Percentiles rank a stretch among this genome's conserved stretches.
phyloP scores from a whole-genome alignment of 345 rosid genomes.

The Camelina hispida region DNA sequence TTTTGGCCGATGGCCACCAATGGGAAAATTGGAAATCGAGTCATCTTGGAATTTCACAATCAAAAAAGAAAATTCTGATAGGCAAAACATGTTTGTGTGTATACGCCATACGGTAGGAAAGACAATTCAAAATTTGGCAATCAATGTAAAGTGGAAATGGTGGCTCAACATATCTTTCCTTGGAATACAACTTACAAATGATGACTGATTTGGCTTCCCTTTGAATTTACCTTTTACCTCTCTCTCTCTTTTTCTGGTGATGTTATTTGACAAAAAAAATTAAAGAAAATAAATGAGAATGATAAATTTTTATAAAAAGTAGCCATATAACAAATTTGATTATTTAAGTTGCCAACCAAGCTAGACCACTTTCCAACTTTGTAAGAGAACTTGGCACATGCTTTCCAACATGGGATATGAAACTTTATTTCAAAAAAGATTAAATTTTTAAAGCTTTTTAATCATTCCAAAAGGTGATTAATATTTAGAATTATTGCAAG shows the following conservation, averaged over 20 bases:
- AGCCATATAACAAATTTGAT: constrained; percentile 6
- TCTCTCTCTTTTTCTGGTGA: background rate
- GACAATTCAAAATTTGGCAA: constrained; percentile 21
- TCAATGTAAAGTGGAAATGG: constrained; percentile 33
- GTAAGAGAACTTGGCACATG: constrained; percentile 39
- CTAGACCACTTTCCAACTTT: constrained; percentile 45
- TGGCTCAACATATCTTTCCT: constrained; percentile 41
- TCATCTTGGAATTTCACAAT: background rate
- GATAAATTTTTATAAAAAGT: constrained; percentile 5
- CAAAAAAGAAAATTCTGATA: background rate
- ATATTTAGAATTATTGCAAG: constrained; percentile 19
- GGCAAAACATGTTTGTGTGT: background rate
- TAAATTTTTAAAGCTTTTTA: constrained; percentile 2
- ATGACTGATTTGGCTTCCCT: constrained; percentile 41
- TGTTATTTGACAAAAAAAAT: constrained; percentile 13
- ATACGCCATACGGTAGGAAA: background rate
- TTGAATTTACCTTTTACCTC: constrained; percentile 43
- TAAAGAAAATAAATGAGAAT: constrained; percentile 6
- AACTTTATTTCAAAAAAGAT: constrained; percentile 38
- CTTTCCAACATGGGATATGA: constrained; percentile 43
- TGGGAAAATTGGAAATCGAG: background rate
- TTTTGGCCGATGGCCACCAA: background rate
- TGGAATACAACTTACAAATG: constrained; percentile 46
- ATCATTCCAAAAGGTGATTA: constrained; percentile 40
- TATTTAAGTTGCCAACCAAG: constrained; percentile 46